Evolutionary conservation across 805 yeast genomes (phyloP).

Genomic region (Saturnispora diversa): DNA sequence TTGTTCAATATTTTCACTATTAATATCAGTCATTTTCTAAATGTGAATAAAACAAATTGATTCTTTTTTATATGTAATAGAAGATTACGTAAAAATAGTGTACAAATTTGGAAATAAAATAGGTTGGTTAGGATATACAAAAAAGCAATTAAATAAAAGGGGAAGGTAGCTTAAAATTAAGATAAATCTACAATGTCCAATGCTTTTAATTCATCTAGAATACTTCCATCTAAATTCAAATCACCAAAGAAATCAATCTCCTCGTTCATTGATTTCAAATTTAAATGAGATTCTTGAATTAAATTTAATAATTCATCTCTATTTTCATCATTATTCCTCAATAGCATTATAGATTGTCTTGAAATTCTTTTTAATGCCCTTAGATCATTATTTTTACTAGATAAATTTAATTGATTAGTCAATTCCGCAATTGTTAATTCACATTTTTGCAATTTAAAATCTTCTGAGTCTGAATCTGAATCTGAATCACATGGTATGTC

Average conservation of each 20-base stretch:
- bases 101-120: too few species aligned
- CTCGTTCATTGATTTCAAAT: background rate
- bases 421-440: background rate
- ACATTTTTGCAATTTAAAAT: background rate
- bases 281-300: background rate
- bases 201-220: background rate
- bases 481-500: constrained; percentile 2
- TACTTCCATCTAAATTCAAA: background rate
- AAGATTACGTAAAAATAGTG: too few species aligned
- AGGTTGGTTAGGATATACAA: too few species aligned
- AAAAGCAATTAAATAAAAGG: too few species aligned
- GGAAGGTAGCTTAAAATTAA: too few species aligned
- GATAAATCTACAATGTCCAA: background rate
- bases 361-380: background rate
- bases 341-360: background rate
- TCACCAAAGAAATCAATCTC: constrained; percentile 8
- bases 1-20: background rate
- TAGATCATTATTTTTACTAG: background rate
- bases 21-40: constrained; percentile 13
- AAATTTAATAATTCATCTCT: background rate
- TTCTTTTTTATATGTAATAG: too few species aligned
- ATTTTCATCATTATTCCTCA: background rate
- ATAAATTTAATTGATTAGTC: background rate
- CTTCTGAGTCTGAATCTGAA: constrained; percentile 1
- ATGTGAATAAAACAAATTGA: too few species aligned